A percentile compares a stretch with the other conserved stretches of the same genome.
These are phyloP conservation scores for Dictyophora rubrovolvata DNA, from an alignment of 768 basidiomycete species.

Conservation along the genomic window DNA sequence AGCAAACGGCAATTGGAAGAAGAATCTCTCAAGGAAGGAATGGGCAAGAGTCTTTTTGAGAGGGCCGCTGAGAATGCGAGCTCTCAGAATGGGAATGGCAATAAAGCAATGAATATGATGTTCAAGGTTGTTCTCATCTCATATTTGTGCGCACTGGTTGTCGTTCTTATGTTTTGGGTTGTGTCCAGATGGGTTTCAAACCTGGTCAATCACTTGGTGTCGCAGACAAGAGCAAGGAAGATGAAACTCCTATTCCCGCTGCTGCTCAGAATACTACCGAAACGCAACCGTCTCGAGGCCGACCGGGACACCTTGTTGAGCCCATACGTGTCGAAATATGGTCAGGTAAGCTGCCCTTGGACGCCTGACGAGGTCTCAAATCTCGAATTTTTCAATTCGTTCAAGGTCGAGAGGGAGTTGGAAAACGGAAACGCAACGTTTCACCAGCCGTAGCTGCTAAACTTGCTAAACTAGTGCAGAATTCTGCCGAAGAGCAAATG, in stretches of 20 bases:
- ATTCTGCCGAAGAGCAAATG: constrained; percentile 41
- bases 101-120: constrained; percentile 83
- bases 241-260: constrained; percentile 1
- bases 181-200: constrained; percentile 66
- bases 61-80: constrained; percentile 54
- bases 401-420: constrained; percentile 60
- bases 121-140: constrained; percentile 37
- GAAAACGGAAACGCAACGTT: constrained; percentile 49
- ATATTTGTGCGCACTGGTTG: constrained; percentile 4
- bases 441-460: constrained; percentile 58
- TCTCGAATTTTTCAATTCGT: neutral
- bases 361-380: neutral
- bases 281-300: constrained; percentile 4
- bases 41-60: constrained; percentile 73
- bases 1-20: constrained; percentile 58
- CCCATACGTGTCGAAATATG: constrained; percentile 74
- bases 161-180: neutral
- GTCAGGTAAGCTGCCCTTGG: constrained; percentile 45
- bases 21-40: constrained; percentile 67
- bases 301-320: constrained; percentile 39
- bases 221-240: constrained; percentile 3
- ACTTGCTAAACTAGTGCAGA: constrained; percentile 53
- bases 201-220: constrained; percentile 67
- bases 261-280: neutral
- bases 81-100: constrained; percentile 38